phyloP scores from a whole-genome alignment of 192 early-diverging fungal species.

The Coemansia sp. region DNA sequence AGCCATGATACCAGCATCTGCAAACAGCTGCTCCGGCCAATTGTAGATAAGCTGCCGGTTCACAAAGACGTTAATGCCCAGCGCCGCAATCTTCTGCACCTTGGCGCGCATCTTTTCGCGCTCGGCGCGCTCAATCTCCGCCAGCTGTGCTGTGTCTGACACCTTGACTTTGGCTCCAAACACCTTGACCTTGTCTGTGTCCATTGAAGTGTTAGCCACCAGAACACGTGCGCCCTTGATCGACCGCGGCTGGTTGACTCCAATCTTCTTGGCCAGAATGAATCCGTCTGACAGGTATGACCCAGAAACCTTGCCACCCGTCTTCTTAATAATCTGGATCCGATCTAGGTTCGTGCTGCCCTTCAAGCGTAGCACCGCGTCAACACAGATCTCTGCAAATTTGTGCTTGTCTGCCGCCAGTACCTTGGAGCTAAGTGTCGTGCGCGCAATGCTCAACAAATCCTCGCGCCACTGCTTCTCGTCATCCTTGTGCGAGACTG shows the following conservation, averaged over 20 bases:
- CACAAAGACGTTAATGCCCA: constrained; percentile 99
- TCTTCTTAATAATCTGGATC: constrained; percentile 99
- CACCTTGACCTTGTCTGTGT: constrained; percentile 99
- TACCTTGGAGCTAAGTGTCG: constrained; percentile 95
- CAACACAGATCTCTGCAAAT: constrained; percentile 92
- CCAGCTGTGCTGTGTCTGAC: constrained; percentile 94
- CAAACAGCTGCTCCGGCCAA: constrained; percentile 99
- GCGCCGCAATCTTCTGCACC: constrained; percentile 96
- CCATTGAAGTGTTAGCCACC: constrained; percentile 99
- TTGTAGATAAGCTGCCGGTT: constrained; percentile 99
- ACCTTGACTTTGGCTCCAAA: constrained; percentile 97
- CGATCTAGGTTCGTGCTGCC: constrained; percentile 96
- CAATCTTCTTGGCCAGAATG: constrained; percentile 98
- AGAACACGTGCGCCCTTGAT: constrained; percentile 95
- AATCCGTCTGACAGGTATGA: constrained; percentile 96
- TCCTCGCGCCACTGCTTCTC: constrained; percentile 77
- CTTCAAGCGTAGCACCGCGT: constrained; percentile 94
- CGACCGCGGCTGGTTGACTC: constrained; percentile 95
- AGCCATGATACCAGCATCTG: constrained; percentile 92
- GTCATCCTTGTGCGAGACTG: constrained; percentile 78
- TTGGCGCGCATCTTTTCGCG: constrained; percentile 98
- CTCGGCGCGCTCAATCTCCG: constrained; percentile 97
- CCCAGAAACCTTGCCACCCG: constrained; percentile 90
- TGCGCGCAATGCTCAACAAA: constrained; percentile 95
- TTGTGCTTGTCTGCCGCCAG: constrained; percentile 94